Base-by-base conservation (phyloP, 1,284 basidiomycete species). In the Leccinum olivaceoglutinosum region DNA sequence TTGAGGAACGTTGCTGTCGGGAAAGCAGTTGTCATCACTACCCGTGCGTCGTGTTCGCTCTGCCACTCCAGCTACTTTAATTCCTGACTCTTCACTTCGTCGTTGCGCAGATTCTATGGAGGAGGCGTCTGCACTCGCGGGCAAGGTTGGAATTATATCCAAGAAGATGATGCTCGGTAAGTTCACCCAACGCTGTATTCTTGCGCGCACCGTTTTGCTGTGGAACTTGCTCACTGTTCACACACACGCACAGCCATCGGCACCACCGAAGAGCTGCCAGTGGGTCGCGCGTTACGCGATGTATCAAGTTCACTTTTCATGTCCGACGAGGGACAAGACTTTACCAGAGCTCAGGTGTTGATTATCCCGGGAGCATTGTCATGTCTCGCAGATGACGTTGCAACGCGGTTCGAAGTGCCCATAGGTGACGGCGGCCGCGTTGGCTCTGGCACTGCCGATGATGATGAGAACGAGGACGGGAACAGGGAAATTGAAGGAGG, bases 271-370 rank as follows among this genome's bases (percentile, higher is more conserved):
- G 79, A 82, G 4, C 82, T 93, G 29, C 29, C 29, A 29, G 29
- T 29, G 29, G 10, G 85, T 85, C 1, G 78, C 81, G 18, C 85
- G 87, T 8, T 87, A 88, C 66, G 86, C 85, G 2, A 85, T 82
- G 2, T 93, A 93, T 74, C 89, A 93, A 73, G 85, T 93, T 8
- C 91, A 93, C 69, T 85, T 93, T 71, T 82, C 84, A 0, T 86
- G 86, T 68, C 84, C 82, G 0, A 85, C 83, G 0, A 82, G 85
- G 6, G 83, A 29, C 29, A 85, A 62, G 86, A 89, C 53, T 75
- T 86, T 8, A 68, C 73, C 3, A 78, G 77, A 53, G 85, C 86
- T 1, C 83, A 87, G 39, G 72, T 78, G 6, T 78, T 90, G 54
- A 89, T 93, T 4, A 85, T 92, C 60, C 86, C 85, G 11, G 85